These are phyloP conservation scores for Lactarius hengduanensis DNA, from an alignment of 768 basidiomycete genomes.

Conservation along the genomic window DNA sequence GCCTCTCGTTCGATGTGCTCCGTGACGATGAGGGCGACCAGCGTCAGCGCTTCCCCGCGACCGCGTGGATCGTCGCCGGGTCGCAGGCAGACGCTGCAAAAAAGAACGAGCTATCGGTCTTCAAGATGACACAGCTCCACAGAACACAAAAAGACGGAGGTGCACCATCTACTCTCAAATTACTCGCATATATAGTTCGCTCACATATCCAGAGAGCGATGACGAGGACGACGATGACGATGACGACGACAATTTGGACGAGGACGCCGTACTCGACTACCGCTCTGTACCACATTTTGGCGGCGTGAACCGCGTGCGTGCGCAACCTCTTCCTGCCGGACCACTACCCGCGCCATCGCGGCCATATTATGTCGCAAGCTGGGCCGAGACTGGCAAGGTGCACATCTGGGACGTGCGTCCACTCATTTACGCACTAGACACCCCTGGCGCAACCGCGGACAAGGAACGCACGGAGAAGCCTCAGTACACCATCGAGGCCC, in stretches of 20 bases:
- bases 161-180: conserved; percentile 39
- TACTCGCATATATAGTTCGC: background rate
- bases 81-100: conserved; percentile 82
- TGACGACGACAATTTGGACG: conserved; percentile 77
- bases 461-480: conserved; percentile 62
- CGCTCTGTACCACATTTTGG: conserved; percentile 89
- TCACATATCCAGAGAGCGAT: conserved; percentile 40
- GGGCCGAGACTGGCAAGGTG: conserved; percentile 96
- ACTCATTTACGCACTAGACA: conserved; percentile 84
- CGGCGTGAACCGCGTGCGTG: conserved; percentile 91
- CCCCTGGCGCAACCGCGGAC: conserved; percentile 75
- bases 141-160: conserved; percentile 85
- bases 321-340: conserved; percentile 75
- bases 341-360: conserved; percentile 66
- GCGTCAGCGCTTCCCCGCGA: conserved; percentile 84
- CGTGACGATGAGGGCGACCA: conserved; percentile 89
- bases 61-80: conserved; percentile 87
- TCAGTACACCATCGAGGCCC: conserved; percentile 77
- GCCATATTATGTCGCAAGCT: conserved; percentile 91
- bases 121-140: conserved; percentile 88
- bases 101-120: conserved; percentile 87
- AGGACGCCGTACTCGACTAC: conserved; percentile 92
- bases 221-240: conserved; percentile 73
- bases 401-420: conserved; percentile 95
- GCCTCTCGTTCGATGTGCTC: conserved; percentile 92